phyloP scores from a whole-genome alignment of 1,284 basidiomycete species.

The Sanghuangporus weigelae region DNA sequence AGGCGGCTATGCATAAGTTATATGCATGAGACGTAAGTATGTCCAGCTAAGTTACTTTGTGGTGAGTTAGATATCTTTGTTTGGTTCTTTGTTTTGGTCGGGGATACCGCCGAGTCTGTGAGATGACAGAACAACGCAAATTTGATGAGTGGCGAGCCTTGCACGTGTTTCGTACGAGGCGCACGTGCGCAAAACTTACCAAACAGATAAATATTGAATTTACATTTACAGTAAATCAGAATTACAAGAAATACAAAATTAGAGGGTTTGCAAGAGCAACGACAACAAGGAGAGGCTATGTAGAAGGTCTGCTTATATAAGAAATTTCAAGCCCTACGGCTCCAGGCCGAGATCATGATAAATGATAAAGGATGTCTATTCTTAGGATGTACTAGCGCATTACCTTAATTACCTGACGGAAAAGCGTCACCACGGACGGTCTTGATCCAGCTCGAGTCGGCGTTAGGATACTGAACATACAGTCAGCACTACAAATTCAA shows the following conservation, averaged over 20 bases:
- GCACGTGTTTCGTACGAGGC: neutral
- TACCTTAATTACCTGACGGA: neutral
- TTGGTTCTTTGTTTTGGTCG: neutral
- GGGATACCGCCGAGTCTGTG: neutral
- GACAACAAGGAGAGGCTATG: too few relatives aligned
- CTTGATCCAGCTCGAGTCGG: constrained; percentile 19
- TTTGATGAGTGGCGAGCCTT: neutral
- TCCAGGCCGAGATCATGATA: too few relatives aligned
- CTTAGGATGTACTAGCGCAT: too few relatives aligned
- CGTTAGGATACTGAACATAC: constrained; percentile 3
- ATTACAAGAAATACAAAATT: too few relatives aligned
- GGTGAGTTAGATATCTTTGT: neutral
- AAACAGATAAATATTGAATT: neutral
- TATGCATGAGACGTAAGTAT: neutral
- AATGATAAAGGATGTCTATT: too few relatives aligned
- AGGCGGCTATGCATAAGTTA: neutral
- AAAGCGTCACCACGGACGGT: constrained; percentile 21
- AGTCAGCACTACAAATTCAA: too few relatives aligned
- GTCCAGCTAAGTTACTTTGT: neutral
- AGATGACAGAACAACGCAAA: neutral
- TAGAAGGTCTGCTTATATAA: too few relatives aligned
- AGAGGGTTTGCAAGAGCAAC: too few relatives aligned
- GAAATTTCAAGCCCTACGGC: too few relatives aligned
- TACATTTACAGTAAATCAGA: too few relatives aligned
- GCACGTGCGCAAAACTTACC: neutral